Evolutionary conservation across 768 basidiomycete species (phyloP).

Genomic region (Gyrodon lividus): DNA sequence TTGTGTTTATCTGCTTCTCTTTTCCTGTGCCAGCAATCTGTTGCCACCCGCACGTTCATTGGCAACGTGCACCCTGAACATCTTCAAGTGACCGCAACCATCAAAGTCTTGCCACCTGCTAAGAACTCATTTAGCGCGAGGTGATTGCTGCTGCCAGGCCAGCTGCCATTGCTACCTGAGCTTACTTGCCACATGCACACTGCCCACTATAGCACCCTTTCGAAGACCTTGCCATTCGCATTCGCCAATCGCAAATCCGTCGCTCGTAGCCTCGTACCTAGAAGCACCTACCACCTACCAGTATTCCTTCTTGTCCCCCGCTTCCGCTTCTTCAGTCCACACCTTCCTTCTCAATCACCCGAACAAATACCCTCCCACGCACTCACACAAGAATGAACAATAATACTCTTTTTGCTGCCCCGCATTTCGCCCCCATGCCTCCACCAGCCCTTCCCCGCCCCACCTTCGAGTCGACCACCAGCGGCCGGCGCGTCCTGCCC

Average conservation of each 20-base stretch:
- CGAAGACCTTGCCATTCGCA: too few species aligned
- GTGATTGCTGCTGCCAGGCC: too few species aligned
- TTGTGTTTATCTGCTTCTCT: not conserved
- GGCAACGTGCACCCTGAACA: not conserved
- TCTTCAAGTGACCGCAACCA: too few species aligned
- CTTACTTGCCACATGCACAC: too few species aligned
- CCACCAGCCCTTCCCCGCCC: constrained; percentile 15
- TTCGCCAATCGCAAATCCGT: too few species aligned
- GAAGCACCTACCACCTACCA: not conserved
- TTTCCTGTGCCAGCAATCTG: not conserved
- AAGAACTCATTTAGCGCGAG: too few species aligned
- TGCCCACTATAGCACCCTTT: too few species aligned
- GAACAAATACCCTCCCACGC: not conserved
- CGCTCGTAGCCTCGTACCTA: too few species aligned
- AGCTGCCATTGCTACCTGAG: too few species aligned
- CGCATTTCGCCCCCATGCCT: constrained; percentile 24
- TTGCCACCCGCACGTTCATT: not conserved
- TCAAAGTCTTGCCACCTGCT: too few species aligned
- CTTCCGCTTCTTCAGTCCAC: not conserved
- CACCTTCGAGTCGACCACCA: constrained; percentile 17
- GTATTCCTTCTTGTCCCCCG: not conserved
- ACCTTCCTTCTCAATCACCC: not conserved
- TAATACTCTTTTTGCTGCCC: constrained; percentile 10
- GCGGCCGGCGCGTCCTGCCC: constrained; percentile 33
- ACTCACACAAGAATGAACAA: constrained; percentile 4